Evolutionary conservation across 768 basidiomycete species (phyloP).

Genomic region (Paxillus rubicundulus): DNA sequence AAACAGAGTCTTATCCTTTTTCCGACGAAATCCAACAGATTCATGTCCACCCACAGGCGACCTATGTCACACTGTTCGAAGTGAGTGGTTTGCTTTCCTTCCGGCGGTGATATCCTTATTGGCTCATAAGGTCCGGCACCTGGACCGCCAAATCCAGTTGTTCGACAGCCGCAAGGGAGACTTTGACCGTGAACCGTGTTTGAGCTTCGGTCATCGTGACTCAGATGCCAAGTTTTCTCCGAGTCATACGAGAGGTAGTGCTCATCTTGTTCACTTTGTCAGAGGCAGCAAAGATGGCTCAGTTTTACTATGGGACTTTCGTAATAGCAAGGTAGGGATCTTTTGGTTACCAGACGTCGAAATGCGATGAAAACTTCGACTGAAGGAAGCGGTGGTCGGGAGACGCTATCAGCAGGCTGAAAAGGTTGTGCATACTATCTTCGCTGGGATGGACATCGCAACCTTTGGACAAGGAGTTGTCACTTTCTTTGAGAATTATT

Average conservation of each 20-base stretch:
- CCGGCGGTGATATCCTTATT: conserved; percentile 9
- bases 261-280: conserved; percentile 40
- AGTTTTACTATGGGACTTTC: conserved; percentile 49
- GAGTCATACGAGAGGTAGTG: conserved; percentile 40
- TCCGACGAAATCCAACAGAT: conserved; percentile 44
- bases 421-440: conserved; percentile 39
- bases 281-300: conserved; percentile 45
- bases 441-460: conserved; percentile 39
- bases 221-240: conserved; percentile 20
- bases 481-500: conserved; percentile 37
- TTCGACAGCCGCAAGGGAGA: conserved; percentile 43
- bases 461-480: conserved; percentile 41
- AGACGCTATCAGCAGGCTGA: conserved; percentile 32
- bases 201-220: conserved; percentile 44
- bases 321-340: conserved; percentile 42
- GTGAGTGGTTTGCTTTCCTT: conserved; percentile 31
- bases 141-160: conserved; percentile 48
- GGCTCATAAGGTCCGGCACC: conserved; percentile 43
- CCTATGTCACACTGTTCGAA: conserved; percentile 46
- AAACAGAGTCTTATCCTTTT: conserved; percentile 28
- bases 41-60: conserved; percentile 43
- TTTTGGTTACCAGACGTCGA: conserved; percentile 10
- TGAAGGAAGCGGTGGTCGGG: conserved; percentile 37
- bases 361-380: conserved; percentile 19
- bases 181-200: conserved; percentile 40